A percentile compares a stretch with the other conserved stretches of the same genome.
These are phyloP conservation scores for Carex arenaria DNA, from an alignment of 202 grass and related monocot species.

Conservation along the genomic window DNA sequence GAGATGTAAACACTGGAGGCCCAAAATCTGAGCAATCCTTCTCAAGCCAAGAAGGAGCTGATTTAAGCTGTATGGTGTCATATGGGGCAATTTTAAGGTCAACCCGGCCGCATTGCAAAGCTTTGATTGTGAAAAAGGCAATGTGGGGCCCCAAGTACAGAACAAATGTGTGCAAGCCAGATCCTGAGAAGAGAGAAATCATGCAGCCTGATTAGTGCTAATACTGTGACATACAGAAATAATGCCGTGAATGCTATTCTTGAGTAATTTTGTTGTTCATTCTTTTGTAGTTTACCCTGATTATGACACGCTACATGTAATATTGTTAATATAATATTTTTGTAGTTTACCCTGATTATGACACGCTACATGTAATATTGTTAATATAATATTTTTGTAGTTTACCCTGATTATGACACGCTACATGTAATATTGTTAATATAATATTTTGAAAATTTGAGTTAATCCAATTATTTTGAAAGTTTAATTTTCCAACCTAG, in stretches of 20 bases:
- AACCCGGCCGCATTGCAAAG: constrained; percentile 72
- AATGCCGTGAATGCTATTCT: not conserved
- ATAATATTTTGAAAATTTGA: not conserved
- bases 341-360: not conserved
- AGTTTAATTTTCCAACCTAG: not conserved
- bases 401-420: not conserved
- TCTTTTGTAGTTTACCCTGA: not conserved
- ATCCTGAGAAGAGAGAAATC: constrained; percentile 43
- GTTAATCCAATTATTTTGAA: not conserved
- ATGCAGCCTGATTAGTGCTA: constrained; percentile 8
- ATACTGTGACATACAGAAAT: not conserved
- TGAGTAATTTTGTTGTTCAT: not conserved
- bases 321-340: not conserved
- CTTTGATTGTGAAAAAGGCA: constrained; percentile 94
- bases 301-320: not conserved
- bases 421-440: not conserved
- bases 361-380: not conserved
- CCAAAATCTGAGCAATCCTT: constrained; percentile 71
- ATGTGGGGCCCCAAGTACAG: constrained; percentile 95
- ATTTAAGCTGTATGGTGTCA: constrained; percentile 87
- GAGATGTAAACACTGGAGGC: constrained; percentile 44
- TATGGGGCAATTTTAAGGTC: constrained; percentile 89
- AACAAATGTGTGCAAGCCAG: constrained; percentile 95
- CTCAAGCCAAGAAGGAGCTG: constrained; percentile 70
- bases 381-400: not conserved